These are phyloP conservation scores for Canna indica DNA, from an alignment of 176 grass and related monocot species.

Conservation along the genomic window DNA sequence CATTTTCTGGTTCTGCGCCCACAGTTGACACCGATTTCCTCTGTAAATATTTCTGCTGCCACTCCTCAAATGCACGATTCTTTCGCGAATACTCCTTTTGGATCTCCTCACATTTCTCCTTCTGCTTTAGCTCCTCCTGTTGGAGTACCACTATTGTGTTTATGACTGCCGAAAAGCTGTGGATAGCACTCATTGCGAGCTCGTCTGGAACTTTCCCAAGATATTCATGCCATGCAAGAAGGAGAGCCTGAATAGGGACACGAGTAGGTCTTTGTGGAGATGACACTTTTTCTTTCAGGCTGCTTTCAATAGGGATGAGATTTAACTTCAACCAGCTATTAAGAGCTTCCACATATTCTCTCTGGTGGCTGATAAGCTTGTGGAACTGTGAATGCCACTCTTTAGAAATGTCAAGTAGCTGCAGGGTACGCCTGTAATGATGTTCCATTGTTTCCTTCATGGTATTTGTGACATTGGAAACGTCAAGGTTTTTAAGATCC, in stretches of 20 bases:
- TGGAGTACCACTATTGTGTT: constrained; percentile 53
- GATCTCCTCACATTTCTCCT: constrained; percentile 51
- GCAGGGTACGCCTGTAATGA: constrained; percentile 43
- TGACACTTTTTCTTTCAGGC: constrained; percentile 71
- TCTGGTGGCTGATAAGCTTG: constrained; percentile 70
- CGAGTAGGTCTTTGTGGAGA: constrained; percentile 54
- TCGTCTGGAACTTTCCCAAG: constrained; percentile 73
- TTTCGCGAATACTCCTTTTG: constrained; percentile 45
- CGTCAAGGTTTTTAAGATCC: constrained; percentile 38
- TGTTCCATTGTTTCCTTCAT: constrained; percentile 46
- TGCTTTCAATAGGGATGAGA: constrained; percentile 81
- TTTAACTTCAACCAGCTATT: constrained; percentile 82
- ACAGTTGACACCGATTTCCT: constrained; percentile 37
- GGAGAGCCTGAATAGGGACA: constrained; percentile 62
- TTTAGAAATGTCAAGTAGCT: constrained; percentile 45
- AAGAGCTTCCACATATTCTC: constrained; percentile 64
- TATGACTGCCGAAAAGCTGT: constrained; percentile 61
- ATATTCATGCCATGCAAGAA: constrained; percentile 69
- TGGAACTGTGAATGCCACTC: constrained; percentile 68
- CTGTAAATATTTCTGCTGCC: constrained; percentile 48
- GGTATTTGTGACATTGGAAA: constrained; percentile 26
- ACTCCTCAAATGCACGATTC: constrained; percentile 53
- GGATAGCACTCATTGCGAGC: constrained; percentile 52
- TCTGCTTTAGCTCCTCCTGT: constrained; percentile 48
- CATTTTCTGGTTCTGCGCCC: constrained; percentile 32